These are phyloP conservation scores for Hysterium pulicare DNA, from an alignment of 2,329 filamentous ascomycete species.

Conservation along the genomic window DNA sequence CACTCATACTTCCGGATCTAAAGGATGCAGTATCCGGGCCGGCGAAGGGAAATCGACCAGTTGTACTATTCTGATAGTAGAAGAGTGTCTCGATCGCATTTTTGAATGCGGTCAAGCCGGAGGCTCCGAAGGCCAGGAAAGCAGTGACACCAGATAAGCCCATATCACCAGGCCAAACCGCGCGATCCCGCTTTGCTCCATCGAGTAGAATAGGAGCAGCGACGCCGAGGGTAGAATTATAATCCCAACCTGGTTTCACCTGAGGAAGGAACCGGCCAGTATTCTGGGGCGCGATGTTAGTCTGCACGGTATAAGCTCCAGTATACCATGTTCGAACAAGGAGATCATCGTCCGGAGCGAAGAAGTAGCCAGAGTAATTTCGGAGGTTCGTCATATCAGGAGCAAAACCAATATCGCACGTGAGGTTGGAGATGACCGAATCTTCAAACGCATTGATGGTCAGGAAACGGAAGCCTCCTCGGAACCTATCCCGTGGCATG, in stretches of 20 bases:
- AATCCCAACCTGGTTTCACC: constrained; percentile 28
- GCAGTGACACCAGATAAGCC: constrained; percentile 14
- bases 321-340: constrained; percentile 58
- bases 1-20: constrained; percentile 13
- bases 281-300: constrained; percentile 32
- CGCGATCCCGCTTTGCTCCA: constrained; percentile 39
- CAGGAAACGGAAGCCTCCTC: constrained; percentile 16
- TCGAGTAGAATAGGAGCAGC: constrained; percentile 35
- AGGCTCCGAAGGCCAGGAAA: constrained; percentile 8
- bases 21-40: constrained; percentile 13
- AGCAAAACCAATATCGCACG: constrained; percentile 40
- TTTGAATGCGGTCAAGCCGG: constrained; percentile 12
- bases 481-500: constrained; percentile 10
- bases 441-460: constrained; percentile 10
- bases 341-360: constrained; percentile 46
- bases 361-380: constrained; percentile 54
- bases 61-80: constrained; percentile 18
- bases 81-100: constrained; percentile 18
- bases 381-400: constrained; percentile 50
- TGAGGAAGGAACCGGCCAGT: constrained; percentile 28
- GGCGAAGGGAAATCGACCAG: constrained; percentile 17
- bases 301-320: constrained; percentile 43
- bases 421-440: constrained; percentile 21
- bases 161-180: constrained; percentile 32
- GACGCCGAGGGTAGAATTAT: constrained; percentile 33